phyloP scores from a whole-genome alignment of 1,284 basidiomycete genomes.

The Exobasidium cylindrosporum region DNA sequence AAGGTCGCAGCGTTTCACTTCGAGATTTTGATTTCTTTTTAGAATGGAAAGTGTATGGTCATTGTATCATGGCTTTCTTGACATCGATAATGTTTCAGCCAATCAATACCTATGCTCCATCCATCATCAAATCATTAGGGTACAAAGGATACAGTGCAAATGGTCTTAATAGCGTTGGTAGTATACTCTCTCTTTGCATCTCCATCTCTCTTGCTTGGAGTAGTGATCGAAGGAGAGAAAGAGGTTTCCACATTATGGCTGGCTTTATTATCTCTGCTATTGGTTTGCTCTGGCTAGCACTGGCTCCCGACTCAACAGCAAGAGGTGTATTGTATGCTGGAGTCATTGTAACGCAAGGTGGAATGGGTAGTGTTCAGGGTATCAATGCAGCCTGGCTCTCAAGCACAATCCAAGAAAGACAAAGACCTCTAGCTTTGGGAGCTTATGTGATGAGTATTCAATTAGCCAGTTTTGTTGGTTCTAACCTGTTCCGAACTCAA shows the following conservation, averaged over 20 bases:
- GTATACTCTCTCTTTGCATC: background rate
- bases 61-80: background rate
- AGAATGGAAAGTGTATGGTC: constrained; percentile 7
- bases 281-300: constrained; percentile 14
- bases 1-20: too few relatives aligned
- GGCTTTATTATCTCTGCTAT: background rate
- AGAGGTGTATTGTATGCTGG: background rate
- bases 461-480: constrained; percentile 3
- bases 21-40: constrained; percentile 1
- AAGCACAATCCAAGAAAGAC: background rate
- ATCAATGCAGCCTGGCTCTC: constrained; percentile 7
- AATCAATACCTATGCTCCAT: constrained; percentile 9
- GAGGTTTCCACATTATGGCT: background rate
- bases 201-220: background rate
- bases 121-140: constrained; percentile 14
- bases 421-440: background rate
- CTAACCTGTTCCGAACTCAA: background rate
- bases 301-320: background rate
- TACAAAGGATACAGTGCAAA: constrained; percentile 13
- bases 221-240: constrained; percentile 1
- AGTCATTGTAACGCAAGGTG: background rate
- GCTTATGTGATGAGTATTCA: constrained; percentile 5
- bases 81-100: constrained; percentile 8
- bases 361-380: constrained; percentile 5
- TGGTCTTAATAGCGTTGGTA: constrained; percentile 4